Evolutionary conservation across 108 stramenopile genomes (phyloP), one percentile per base, ranked within the genome.

Genomic region (Nitzschia inconspicua): DNA sequence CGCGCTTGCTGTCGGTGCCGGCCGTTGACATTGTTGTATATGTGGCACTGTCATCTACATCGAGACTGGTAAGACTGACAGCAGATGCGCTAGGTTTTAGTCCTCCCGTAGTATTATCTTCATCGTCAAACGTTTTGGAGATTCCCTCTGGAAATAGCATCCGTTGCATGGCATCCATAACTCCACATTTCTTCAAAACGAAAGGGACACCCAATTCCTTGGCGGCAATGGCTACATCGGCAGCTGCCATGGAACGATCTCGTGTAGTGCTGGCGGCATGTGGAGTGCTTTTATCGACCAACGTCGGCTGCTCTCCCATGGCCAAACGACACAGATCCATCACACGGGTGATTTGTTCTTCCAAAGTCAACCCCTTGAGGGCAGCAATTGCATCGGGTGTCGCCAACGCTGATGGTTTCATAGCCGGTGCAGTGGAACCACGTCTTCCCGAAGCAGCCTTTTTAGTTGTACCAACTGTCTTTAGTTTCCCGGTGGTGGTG

Each of bases 21-120:
- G 77, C 70, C 13, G 77, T 60, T n/a, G 48, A 37, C 48, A 70
- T 70, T 8, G 25, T 72, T 2, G 63, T 53, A 16, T 42, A 47
- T 34, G 50, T 50, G 8, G 73, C 67, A 14, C 37, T 66, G 2
- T 67, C 69, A 24, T 80, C 88, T 6, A 28, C 37, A 7, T 30
- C 28, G 69, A 88, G 70, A 63, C 90, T 91, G 8, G 80, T 68
- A 27, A 91, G 56, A 70, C 85, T 86, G 10, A 77, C 56, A n/a
- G 86, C 72, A 22, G 80, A 82, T 0, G 76, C 70, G 62, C 85
- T 88, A 39, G 84, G 80, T 61, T 82, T 84, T 77, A 91, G 77
- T 10, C 88, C 83, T 4, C 77, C 76, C 23, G 68, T 57, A 35
- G 55, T 80, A 14, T 27, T 51, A 8, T 77, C 78, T 20, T 78